Base-by-base conservation (phyloP, 2,329 filamentous ascomycete species). In the Trichoderma guizhouense region DNA sequence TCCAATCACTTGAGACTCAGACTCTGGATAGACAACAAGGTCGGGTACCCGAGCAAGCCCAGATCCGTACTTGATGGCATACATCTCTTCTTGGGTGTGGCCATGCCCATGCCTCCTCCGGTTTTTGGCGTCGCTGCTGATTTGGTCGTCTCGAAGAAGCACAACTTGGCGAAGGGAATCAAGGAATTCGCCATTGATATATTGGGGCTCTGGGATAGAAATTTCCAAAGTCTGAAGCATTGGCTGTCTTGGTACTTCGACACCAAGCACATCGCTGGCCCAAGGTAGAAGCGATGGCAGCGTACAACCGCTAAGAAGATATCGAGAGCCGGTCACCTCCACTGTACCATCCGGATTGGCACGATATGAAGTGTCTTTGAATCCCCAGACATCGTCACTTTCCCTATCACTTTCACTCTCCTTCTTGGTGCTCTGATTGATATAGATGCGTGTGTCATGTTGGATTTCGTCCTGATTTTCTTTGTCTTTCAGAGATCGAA, bases 71-170 rank as follows among this genome's bases (percentile, higher is more conserved):
- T 69, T 69, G 8, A 51, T 47, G 53, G 18, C 55, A n/a, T 61
- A 69, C 66, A 69, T 69, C 21, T 69, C 66, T n/a, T 69, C 53
- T 28, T 61, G 51, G 4, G 55, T 61, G 14, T 69, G 66, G 2
- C 66, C 66, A 4, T 69, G 66, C 15, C 66, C 53, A 30, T 66
- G 63, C 32, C 63, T 30, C 24, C 55, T 58, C 55, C 55, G 26
- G 15, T n/a, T 28, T 32, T 32, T 58, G 26, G 55, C 34, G 5
- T 64, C 61, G 18, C 39, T 14, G 24, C 61, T 64, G 3, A 64
- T 39, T 21, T 64, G 61, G 15, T 64, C 61, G 5, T 64, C 34
- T 28, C 34, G 32, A 28, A 64, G 61, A 30, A 32, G 55, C 7
- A 32, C 55, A 7, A 26, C 26, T 26, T 64, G 61, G n/a, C 36